Conservation (phyloP, 352 stramenopile genomes). For the Globisporangium camurandrum region DNA sequence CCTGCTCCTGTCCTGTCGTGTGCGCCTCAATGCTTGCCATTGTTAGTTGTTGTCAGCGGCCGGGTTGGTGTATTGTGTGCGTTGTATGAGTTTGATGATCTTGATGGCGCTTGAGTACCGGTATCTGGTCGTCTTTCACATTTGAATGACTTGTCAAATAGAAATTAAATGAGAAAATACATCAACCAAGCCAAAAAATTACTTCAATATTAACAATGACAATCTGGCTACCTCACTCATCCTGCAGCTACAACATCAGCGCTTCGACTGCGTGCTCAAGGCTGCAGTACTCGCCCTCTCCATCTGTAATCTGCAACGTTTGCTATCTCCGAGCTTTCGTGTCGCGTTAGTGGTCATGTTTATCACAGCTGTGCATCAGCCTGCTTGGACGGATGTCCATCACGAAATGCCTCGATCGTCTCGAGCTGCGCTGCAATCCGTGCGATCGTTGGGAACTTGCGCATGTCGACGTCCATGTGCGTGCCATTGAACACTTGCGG, state of each 20-base stretch:
- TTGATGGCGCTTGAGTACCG: neutral
- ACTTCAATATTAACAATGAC: too few relatives aligned
- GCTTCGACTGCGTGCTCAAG: too few relatives aligned
- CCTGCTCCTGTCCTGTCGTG: constrained; percentile 6
- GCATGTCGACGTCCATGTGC: constrained; percentile 83
- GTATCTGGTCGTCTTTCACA: neutral
- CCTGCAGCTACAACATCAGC: too few relatives aligned
- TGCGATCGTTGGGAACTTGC: constrained; percentile 76
- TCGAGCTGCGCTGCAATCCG: constrained; percentile 61
- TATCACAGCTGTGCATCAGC: constrained; percentile 39
- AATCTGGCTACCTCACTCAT: too few relatives aligned
- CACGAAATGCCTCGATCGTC: constrained; percentile 74
- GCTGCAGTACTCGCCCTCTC: too few relatives aligned
- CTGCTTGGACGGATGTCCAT: constrained; percentile 71
- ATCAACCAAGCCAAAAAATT: too few relatives aligned
- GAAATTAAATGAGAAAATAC: too few relatives aligned
- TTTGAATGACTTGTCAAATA: neutral
- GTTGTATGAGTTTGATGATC: too few relatives aligned
- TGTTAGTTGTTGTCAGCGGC: neutral
- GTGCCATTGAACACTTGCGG: constrained; percentile 92
- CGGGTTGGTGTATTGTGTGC: too few relatives aligned
- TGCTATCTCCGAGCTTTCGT: neutral
- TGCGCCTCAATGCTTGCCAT: constrained; percentile 9
- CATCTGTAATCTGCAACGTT: neutral
- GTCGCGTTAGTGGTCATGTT: too few relatives aligned